These are phyloP conservation scores for Solanum pimpinellifolium DNA, from an alignment of 257 asterid species.

Conservation along the genomic window DNA sequence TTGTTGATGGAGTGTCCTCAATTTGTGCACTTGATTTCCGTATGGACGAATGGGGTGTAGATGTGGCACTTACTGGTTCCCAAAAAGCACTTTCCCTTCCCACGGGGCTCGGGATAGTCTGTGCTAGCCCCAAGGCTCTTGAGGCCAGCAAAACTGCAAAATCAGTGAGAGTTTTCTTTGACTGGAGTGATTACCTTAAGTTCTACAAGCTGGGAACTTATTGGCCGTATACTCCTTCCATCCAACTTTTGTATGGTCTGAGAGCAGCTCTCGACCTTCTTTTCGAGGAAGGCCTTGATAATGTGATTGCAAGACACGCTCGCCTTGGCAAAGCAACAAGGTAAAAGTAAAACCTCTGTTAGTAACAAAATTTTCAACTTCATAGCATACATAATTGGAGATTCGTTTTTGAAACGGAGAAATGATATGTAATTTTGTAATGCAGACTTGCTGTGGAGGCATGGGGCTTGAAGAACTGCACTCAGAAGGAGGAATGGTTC, in stretches of 20 bases:
- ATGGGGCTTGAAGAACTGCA: slow-evolving; percentile 99
- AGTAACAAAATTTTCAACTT: background rate
- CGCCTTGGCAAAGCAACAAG: slow-evolving; percentile 95
- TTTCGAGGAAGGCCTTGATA: slow-evolving; percentile 96
- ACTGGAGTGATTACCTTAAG: slow-evolving; percentile 91
- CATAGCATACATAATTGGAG: background rate
- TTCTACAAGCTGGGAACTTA: slow-evolving; percentile 86
- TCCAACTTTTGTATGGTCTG: slow-evolving; percentile 87
- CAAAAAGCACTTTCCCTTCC: slow-evolving; percentile 98
- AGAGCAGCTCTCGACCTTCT: slow-evolving; percentile 84
- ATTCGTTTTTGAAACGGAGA: background rate
- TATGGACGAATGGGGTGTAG: slow-evolving; percentile 99
- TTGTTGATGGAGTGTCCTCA: slow-evolving; percentile 96
- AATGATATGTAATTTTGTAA: background rate
- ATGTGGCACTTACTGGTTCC: slow-evolving; percentile 93
- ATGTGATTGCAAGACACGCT: slow-evolving; percentile 67
- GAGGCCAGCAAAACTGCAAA: slow-evolving; percentile 85
- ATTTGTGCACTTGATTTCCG: slow-evolving; percentile 96
- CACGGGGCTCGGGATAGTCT: slow-evolving; percentile 87
- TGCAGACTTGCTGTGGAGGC: slow-evolving; percentile 94
- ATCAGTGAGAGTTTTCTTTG: slow-evolving; percentile 91
- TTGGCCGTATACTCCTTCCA: slow-evolving; percentile 99
- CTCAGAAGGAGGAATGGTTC: slow-evolving; percentile 92
- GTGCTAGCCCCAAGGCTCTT: slow-evolving; percentile 92
- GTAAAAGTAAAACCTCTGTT: slow-evolving; percentile 9